Evolutionary conservation across 2,329 filamentous ascomycete genomes (phyloP), one percentile per base, ranked within the genome.

Genomic region (Cladosporium phlei): DNA sequence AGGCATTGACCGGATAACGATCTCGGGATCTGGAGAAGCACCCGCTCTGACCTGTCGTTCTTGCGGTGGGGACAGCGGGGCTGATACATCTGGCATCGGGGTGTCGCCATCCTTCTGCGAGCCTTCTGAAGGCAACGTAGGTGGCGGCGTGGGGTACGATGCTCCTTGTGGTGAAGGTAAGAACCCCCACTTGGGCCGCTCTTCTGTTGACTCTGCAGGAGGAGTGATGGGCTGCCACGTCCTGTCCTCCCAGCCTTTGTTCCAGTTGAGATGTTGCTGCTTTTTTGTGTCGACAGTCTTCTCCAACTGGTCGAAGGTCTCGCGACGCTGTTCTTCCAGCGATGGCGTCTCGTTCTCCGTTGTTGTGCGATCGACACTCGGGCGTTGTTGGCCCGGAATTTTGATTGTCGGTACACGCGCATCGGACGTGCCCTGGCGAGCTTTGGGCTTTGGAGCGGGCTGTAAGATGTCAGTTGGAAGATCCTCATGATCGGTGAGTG

Each of bases 261-360:
- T 96, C 89, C 91, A 96, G 64, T 86, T 83, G 58, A 85, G 81
- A 69, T 96, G 91, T 68, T 93, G 91, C 59, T 85, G 78, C 46
- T 94, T 82, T 68, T 94, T 91, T 58, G 81, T 81, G 66, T 94
- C 87, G 64, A 97, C 88, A 60, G 94, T 88, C 54, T 77, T 76
- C 52, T 85, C 78, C 56, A 96, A 82, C 58, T 86, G 81, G 56
- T 86, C 88, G 56, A 91, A 85, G 66, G 87, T 88, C 66, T 95
- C 87, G 33, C 82, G 81, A 46, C 85, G 76, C 57, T 88, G 79
- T 59, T 95, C 88, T 51, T 85, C 78, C 53, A 96, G 70, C 53
- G 83, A 74, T 25, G 85, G 75, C 51, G 96, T 78, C 60, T 97
- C 91, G 53, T 85, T 79, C 54, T 95, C 89, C 52, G 85, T 74